These are phyloP conservation scores for Passiflora organensis DNA, from an alignment of 345 rosid genomes.

Conservation along the genomic window DNA sequence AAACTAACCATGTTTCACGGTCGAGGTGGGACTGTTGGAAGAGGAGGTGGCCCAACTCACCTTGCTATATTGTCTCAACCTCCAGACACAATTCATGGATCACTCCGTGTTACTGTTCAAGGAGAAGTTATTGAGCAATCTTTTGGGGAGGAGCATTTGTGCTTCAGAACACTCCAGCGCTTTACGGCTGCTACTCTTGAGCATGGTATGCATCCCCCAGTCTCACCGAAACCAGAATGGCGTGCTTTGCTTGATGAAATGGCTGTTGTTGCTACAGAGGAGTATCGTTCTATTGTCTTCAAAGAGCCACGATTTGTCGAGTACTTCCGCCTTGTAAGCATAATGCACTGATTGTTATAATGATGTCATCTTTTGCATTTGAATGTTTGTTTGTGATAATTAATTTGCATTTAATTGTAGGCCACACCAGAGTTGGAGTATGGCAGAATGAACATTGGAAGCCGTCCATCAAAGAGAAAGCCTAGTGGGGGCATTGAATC, in stretches of 20 bases:
- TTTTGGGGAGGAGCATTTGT: conserved; percentile 91
- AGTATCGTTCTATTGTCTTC: conserved; percentile 84
- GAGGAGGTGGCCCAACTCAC: conserved; percentile 99
- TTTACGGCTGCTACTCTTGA: conserved; percentile 97
- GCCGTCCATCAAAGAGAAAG: conserved; percentile 92
- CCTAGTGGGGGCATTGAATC: conserved; percentile 97
- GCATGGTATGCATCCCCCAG: conserved; percentile 96
- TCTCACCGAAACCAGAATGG: conserved; percentile 95
- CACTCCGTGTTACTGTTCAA: conserved; percentile 87
- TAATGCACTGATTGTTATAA: too few relatives aligned
- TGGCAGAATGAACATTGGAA: conserved; percentile 97
- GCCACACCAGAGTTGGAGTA: conserved; percentile 97
- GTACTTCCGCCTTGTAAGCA: conserved; percentile 88
- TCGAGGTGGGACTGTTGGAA: conserved; percentile 94
- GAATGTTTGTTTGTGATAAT: background rate
- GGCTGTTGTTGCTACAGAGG: conserved; percentile 91
- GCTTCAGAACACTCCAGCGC: conserved; percentile 95
- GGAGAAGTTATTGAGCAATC: conserved; percentile 97
- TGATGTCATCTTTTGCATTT: background rate
- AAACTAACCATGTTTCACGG: conserved; percentile 98
- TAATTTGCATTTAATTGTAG: too few relatives aligned
- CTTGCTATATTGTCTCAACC: conserved; percentile 99
- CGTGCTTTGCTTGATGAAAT: conserved; percentile 82
- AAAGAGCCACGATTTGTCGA: conserved; percentile 92
- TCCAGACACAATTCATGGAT: conserved; percentile 91